Percentiles rank a stretch among this genome's conserved stretches.
These are phyloP conservation scores for Salinomyces thailandicus DNA, from an alignment of 2,329 filamentous ascomycete species.

Conservation along the genomic window DNA sequence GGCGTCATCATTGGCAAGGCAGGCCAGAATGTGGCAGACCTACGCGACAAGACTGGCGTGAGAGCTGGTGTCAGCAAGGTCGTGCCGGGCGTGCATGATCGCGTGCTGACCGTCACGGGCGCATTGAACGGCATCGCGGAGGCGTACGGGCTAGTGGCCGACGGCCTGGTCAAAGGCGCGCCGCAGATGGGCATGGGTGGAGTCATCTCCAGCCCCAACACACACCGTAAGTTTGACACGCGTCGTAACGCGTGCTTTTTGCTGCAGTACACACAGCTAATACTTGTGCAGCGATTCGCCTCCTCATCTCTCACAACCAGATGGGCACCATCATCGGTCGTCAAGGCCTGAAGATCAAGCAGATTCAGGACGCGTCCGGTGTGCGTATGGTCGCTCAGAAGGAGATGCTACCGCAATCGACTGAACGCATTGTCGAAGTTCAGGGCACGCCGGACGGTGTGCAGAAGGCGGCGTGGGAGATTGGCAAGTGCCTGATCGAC, in stretches of 20 bases:
- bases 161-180: conserved; percentile 82
- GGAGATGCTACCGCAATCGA: conserved; percentile 98
- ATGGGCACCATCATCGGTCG: conserved; percentile 99
- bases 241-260: background rate
- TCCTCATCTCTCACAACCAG: conserved; percentile 98
- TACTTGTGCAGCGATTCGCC: conserved; percentile 93
- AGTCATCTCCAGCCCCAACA: conserved; percentile 74
- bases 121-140: conserved; percentile 78
- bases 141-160: conserved; percentile 87
- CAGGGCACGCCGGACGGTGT: conserved; percentile 92
- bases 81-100: conserved; percentile 92
- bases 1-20: conserved; percentile 98
- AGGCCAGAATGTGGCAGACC: conserved; percentile 94
- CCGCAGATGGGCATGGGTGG: conserved; percentile 95
- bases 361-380: conserved; percentile 92
- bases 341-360: conserved; percentile 96
- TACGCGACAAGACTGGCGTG: conserved; percentile 94
- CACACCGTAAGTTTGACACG: conserved; percentile 62
- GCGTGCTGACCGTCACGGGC: conserved; percentile 90
- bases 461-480: conserved; percentile 95
- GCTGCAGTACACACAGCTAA: conserved; percentile 13
- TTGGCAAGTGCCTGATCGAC: conserved; percentile 95
- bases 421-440: conserved; percentile 93
- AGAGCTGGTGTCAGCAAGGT: conserved; percentile 98
- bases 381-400: conserved; percentile 99